Evolutionary conservation across 345 rosid species (phyloP), one percentile per base, ranked within the genome.

Genomic region (Bretschneidera sinensis): DNA sequence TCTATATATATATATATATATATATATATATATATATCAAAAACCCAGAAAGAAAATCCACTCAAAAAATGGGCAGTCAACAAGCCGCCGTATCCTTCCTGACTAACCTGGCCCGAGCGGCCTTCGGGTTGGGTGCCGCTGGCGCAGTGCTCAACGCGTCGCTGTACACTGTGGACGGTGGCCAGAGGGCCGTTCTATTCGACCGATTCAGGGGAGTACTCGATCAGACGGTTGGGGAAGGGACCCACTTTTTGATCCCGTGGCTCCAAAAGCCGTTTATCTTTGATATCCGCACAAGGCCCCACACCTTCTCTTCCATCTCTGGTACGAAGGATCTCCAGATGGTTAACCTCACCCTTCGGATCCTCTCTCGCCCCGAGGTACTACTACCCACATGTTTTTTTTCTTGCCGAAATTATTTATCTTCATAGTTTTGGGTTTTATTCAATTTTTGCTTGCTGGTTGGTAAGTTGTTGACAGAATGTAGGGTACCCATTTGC

Each of bases 311-410:
- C 86, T 91, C 99, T 19, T 88, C 97, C 28, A 47, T 86, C 48
- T 95, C 98, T 8, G 99, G 99, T 9, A 91, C 99, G 5, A 95
- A 95, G 72, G 99, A 95, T 83, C 94, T 92, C 13, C 98, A 92
- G 85, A 92, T 89, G 98, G 98, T 89, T 34, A 89, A 89, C 63
- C 97, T 95, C 63, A 91, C 96, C 21, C 99, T 95, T 57, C 98
- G 97, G 61, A 88, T 95, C 24, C 98, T 95, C 70, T 86, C 99
- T 28, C 95, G 86, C 16, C 98, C 96, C 0, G 84, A 92, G 91
- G 96, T 86, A 66, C 45, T 39, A 13, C 1, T 11, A 14, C 45
- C 45, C 15, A 39, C 16, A 14, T 39, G 45, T 28, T 3, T 28
- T 28, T 28, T 8, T 28, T 28, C 33, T 28, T 8, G 5, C 33